Evolutionary conservation across 208 protist species (phyloP).

Genomic region (Crithidia acanthocephali): DNA sequence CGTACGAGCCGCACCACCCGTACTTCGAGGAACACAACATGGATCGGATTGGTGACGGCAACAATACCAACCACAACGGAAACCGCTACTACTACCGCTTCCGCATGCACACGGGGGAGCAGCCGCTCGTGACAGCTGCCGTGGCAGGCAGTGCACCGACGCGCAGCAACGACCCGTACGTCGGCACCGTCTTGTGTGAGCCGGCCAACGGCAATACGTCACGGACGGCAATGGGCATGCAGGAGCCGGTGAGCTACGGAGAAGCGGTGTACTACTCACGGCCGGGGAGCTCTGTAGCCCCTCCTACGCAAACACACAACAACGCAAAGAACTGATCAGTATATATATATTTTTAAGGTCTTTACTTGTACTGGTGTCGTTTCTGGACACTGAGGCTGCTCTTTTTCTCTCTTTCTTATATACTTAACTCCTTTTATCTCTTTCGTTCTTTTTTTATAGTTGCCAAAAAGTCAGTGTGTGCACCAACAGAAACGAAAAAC

Average conservation of each 20-base stretch:
- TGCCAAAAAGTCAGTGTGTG: too few species aligned
- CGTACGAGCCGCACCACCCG: background rate
- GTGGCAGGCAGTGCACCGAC: background rate
- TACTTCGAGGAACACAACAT: slow-evolving; percentile 4
- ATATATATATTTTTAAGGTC: too few species aligned
- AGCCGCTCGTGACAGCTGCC: background rate
- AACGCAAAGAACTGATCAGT: background rate
- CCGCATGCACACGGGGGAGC: background rate
- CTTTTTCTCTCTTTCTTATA: too few species aligned
- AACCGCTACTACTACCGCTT: background rate
- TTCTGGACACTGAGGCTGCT: too few species aligned
- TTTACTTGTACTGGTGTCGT: too few species aligned
- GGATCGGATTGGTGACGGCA: too few species aligned
- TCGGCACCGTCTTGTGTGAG: background rate
- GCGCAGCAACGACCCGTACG: background rate
- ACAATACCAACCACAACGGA: background rate
- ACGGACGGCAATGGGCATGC: background rate
- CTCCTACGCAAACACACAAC: background rate
- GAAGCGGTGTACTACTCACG: background rate
- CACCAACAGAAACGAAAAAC: too few species aligned
- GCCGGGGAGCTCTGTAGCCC: background rate
- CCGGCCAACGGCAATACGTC: background rate
- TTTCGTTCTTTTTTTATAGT: too few species aligned
- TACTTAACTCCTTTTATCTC: too few species aligned
- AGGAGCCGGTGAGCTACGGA: slow-evolving; percentile 8